Evolutionary conservation across 306 rosid species (phyloP).

Genomic region (Trichosanthes cucumerina): DNA sequence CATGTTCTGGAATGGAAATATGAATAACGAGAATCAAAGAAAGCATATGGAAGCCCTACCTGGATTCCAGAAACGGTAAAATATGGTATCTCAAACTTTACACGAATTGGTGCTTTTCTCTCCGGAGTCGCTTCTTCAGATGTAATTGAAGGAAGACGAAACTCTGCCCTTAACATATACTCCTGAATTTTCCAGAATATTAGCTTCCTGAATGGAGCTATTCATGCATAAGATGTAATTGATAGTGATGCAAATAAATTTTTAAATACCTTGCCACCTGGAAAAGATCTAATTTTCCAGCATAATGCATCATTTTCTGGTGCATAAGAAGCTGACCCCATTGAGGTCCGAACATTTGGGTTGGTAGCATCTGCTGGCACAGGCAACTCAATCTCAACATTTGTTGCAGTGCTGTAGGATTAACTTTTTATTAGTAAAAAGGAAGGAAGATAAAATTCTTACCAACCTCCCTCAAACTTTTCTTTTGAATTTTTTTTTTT

Average conservation of each 20-base stretch:
- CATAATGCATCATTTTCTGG: conserved; percentile 85
- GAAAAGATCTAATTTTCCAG: conserved; percentile 94
- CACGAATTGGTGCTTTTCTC: conserved; percentile 93
- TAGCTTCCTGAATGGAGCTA: background rate
- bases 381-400: conserved; percentile 87
- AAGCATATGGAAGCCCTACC: conserved; percentile 32
- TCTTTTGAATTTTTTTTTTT: too few species aligned
- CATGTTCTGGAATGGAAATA: background rate
- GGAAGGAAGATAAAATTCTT: conserved; percentile 6
- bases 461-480: conserved; percentile 6
- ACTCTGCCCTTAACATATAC: conserved; percentile 94
- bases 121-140: conserved; percentile 89
- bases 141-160: conserved; percentile 74
- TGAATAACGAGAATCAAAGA: conserved; percentile 3
- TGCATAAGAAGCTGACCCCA: conserved; percentile 97
- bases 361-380: conserved; percentile 86
- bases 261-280: conserved; percentile 87
- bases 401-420: conserved; percentile 80
- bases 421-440: conserved; percentile 22
- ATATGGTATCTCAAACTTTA: conserved; percentile 97
- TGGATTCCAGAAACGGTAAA: conserved; percentile 95
- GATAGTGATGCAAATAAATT: conserved; percentile 5
- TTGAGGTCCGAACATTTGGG: conserved; percentile 84
- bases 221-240: background rate
- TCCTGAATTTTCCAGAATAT: conserved; percentile 39